Evolutionary conservation across 2,329 filamentous ascomycete genomes (phyloP).

Genomic region (Blumeria hordei): DNA sequence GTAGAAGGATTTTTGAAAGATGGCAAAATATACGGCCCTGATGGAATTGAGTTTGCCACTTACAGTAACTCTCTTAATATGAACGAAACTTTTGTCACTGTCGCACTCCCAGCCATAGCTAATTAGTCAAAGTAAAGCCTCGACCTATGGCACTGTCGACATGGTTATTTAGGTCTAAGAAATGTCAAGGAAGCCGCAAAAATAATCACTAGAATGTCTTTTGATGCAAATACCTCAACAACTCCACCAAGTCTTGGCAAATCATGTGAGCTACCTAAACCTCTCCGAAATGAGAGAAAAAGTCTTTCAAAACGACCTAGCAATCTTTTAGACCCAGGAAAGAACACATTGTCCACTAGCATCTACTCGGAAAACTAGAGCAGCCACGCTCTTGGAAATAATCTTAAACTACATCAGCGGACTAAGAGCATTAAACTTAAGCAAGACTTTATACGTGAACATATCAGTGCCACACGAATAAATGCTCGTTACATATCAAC

Average conservation of each 20-base stretch:
- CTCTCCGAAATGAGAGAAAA: not conserved
- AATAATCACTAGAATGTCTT: not conserved
- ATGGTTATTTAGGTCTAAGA: not conserved
- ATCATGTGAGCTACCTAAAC: not conserved
- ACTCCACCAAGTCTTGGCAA: not conserved
- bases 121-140: not conserved
- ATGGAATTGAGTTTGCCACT: not conserved
- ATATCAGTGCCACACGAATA: not conserved
- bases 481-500: not conserved
- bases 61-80: not conserved
- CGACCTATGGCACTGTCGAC: not conserved
- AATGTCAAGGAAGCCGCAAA: not conserved
- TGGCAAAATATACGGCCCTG: not conserved
- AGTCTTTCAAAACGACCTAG: not conserved
- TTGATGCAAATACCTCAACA: not conserved
- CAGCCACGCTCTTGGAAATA: not conserved
- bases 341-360: not conserved
- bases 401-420: not conserved
- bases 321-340: not conserved
- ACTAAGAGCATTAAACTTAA: not conserved
- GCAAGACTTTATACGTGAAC: conserved; percentile 1
- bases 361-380: not conserved
- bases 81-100: not conserved
- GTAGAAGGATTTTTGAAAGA: not conserved
- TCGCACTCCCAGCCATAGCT: not conserved